phyloP scores from a whole-genome alignment of 2,329 filamentous ascomycete genomes.

The Pestalotiopsis sp. region DNA sequence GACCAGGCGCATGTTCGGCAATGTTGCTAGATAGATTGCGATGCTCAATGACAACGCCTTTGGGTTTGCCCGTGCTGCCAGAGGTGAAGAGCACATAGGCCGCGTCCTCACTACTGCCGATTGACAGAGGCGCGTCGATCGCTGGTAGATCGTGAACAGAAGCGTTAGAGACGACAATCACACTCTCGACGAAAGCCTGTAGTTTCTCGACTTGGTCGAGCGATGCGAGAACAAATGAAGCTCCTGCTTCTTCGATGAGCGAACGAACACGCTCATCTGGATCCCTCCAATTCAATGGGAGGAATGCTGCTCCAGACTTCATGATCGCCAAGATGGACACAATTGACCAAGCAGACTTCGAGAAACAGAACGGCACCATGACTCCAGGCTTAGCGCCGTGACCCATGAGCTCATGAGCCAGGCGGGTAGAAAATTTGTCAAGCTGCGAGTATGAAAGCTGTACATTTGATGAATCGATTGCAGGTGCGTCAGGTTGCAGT shows the following conservation, averaged over 20 bases:
- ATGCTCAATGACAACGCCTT: constrained; percentile 11
- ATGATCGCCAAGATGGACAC: constrained; percentile 37
- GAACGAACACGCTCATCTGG: constrained; percentile 7
- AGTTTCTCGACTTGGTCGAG: background rate
- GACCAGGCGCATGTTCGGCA: background rate
- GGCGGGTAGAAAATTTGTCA: constrained; percentile 18
- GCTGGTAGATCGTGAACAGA: background rate
- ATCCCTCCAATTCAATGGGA: constrained; percentile 31
- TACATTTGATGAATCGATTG: background rate
- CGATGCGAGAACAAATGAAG: background rate
- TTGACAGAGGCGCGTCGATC: background rate
- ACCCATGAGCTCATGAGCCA: constrained; percentile 30
- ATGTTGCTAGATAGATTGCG: constrained; percentile 1
- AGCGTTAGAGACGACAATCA: background rate
- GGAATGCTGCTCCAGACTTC: constrained; percentile 36
- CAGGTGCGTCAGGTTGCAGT: background rate
- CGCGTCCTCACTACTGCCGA: background rate
- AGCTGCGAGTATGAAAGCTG: constrained; percentile 15
- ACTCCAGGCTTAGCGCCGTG: constrained; percentile 33
- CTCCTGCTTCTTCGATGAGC: background rate
- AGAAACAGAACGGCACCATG: constrained; percentile 34
- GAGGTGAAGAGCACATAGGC: constrained; percentile 13
- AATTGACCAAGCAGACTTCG: constrained; percentile 38
- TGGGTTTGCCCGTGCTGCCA: constrained; percentile 13
- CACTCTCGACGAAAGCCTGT: background rate